phyloP scores from a whole-genome alignment of 768 basidiomycete species.

The Boletales sp. region DNA sequence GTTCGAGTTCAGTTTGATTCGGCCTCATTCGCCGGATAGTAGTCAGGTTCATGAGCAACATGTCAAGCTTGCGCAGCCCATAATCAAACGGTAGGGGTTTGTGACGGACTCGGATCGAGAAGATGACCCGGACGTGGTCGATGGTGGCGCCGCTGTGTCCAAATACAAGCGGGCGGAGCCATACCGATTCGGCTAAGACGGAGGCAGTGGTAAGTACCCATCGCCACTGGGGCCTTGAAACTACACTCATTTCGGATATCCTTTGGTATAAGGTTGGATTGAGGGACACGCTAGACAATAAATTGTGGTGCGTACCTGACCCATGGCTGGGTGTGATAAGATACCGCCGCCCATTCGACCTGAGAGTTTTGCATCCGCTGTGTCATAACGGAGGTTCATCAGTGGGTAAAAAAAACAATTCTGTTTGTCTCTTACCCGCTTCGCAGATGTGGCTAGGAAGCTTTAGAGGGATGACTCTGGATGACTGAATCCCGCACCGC shows the following conservation, averaged over 20 bases:
- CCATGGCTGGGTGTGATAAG: constrained; percentile 7
- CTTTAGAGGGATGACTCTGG: no score
- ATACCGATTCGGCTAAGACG: not conserved
- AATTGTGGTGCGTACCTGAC: constrained; percentile 29
- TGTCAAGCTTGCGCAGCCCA: constrained; percentile 42
- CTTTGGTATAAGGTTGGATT: constrained; percentile 26
- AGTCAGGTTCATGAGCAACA: constrained; percentile 37
- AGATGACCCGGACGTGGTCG: constrained; percentile 20
- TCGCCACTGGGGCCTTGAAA: no score
- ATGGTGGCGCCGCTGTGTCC: constrained; percentile 20
- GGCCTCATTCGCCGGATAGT: constrained; percentile 40
- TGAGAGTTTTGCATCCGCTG: not conserved
- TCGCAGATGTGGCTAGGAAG: no score
- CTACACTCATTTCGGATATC: constrained; percentile 36
- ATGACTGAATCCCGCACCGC: no score
- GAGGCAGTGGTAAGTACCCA: constrained; percentile 4
- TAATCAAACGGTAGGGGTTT: constrained; percentile 44
- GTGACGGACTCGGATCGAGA: constrained; percentile 23
- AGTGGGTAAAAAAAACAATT: no score
- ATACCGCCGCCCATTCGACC: not conserved
- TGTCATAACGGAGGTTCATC: not conserved
- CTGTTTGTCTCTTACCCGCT: no score
- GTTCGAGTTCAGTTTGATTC: constrained; percentile 31
- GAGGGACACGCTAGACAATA: not conserved
- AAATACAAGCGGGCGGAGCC: not conserved